phyloP scores from a whole-genome alignment of 768 basidiomycete genomes.

The Hirschioporus abietinus region DNA sequence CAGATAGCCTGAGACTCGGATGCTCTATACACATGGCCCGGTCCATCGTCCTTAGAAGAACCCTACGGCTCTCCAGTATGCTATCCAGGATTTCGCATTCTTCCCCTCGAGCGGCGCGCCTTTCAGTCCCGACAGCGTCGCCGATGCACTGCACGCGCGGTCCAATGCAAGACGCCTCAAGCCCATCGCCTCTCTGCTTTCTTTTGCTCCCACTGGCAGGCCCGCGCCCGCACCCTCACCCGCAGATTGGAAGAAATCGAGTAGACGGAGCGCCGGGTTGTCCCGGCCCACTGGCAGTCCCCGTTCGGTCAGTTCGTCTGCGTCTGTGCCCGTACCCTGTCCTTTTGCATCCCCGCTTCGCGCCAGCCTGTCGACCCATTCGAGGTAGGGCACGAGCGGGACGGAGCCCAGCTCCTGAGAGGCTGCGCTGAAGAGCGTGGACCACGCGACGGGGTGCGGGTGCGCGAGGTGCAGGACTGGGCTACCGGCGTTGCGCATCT shows the following conservation, averaged over 20 bases:
- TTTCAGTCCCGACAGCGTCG: not conserved
- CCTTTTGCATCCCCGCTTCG: not conserved
- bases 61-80: not conserved
- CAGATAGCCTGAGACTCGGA: no score
- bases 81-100: not conserved
- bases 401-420: conserved; percentile 21
- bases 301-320: no score
- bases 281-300: conserved; percentile 9
- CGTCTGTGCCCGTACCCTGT: not conserved
- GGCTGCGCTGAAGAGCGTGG: conserved; percentile 14
- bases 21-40: no score
- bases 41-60: no score
- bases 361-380: conserved; percentile 15
- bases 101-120: not conserved
- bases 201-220: no score
- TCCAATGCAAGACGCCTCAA: not conserved
- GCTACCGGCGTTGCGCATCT: conserved; percentile 12
- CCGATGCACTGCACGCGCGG: not conserved
- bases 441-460: conserved; percentile 25
- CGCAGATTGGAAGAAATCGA: conserved; percentile 21
- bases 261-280: conserved; percentile 24
- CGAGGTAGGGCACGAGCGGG: conserved; percentile 25
- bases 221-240: no score
- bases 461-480: conserved; percentile 19
- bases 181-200: not conserved